A percentile compares a stretch with the other conserved stretches of the same genome.
Evolutionary conservation across 441 rosid species (phyloP).

Genomic region (Bocquillonia castaneifolia): DNA sequence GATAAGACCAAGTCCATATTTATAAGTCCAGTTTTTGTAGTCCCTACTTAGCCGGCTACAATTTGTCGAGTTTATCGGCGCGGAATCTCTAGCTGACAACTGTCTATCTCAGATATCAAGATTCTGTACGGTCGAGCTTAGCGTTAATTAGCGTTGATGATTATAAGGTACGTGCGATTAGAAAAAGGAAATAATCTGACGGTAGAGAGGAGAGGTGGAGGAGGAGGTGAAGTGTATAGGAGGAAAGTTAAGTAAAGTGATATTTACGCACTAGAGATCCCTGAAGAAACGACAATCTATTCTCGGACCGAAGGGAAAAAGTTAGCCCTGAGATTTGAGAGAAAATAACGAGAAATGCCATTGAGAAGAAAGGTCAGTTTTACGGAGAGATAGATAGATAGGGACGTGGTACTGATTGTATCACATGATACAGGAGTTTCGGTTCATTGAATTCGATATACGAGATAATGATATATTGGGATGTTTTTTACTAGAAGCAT

Average conservation of each 20-base stretch:
- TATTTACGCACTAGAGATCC: constrained; percentile 34
- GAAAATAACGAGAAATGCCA: constrained; percentile 46
- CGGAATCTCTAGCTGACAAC: constrained; percentile 69
- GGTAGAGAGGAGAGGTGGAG: constrained; percentile 17
- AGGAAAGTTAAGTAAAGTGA: constrained; percentile 20
- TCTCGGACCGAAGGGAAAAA: constrained; percentile 18
- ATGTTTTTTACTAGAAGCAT: background rate
- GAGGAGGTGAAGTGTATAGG: constrained; percentile 1
- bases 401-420: constrained; percentile 35
- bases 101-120: constrained; percentile 19
- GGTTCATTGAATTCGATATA: constrained; percentile 13
- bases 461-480: constrained; percentile 7
- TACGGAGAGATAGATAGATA: constrained; percentile 10
- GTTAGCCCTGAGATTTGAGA: constrained; percentile 27
- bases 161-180: background rate
- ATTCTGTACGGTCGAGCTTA: constrained; percentile 15
- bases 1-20: fast-evolving
- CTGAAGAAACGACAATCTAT: constrained; percentile 47
- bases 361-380: constrained; percentile 5
- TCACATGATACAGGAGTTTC: constrained; percentile 41
- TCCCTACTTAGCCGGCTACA: constrained; percentile 66
- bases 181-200: constrained; percentile 21
- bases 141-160: background rate
- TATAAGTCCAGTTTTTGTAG: constrained; percentile 23
- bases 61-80: constrained; percentile 60